Evolutionary conservation across 805 yeast species (phyloP).

Genomic region (Kuraishia molischiana): DNA sequence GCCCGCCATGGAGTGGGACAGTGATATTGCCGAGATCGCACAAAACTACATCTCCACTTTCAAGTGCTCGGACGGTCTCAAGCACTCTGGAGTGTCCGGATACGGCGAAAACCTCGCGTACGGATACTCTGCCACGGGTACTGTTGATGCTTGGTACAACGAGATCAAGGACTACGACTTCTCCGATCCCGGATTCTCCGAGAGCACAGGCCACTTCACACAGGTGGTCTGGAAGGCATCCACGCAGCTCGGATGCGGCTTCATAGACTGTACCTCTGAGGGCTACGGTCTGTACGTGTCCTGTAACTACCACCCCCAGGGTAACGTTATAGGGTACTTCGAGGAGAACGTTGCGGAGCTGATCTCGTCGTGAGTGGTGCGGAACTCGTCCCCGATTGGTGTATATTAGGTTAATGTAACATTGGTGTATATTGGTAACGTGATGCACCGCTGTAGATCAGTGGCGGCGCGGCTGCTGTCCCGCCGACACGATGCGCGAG

Average conservation of each 20-base stretch:
- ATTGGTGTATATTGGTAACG: not conserved
- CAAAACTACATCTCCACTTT: slow-evolving; percentile 43
- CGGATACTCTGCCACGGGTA: slow-evolving; percentile 46
- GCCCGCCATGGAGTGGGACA: slow-evolving; percentile 45
- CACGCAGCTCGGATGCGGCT: slow-evolving; percentile 58
- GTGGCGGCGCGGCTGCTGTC: not conserved
- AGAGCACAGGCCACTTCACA: slow-evolving; percentile 63
- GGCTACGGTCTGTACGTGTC: slow-evolving; percentile 56
- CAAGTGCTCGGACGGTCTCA: slow-evolving; percentile 49
- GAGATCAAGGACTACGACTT: slow-evolving; percentile 52
- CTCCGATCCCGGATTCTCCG: slow-evolving; percentile 38
- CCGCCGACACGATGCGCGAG: slow-evolving; percentile 7
- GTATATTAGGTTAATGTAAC: too few relatives aligned
- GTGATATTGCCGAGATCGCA: slow-evolving; percentile 43
- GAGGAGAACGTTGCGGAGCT: slow-evolving; percentile 6
- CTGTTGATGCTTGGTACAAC: slow-evolving; percentile 65
- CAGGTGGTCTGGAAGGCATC: slow-evolving; percentile 64
- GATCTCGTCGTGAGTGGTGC: not conserved
- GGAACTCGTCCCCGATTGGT: too few relatives aligned
- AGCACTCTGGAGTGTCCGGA: slow-evolving; percentile 46
- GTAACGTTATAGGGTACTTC: slow-evolving; percentile 40
- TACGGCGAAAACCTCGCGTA: slow-evolving; percentile 76
- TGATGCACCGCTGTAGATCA: too few relatives aligned
- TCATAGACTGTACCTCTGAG: slow-evolving; percentile 31
- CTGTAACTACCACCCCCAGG: slow-evolving; percentile 74